Percentiles rank a stretch among this genome's conserved stretches.
Evolutionary conservation across 805 yeast genomes (phyloP).

Genomic region (Yarrowia hollandica): DNA sequence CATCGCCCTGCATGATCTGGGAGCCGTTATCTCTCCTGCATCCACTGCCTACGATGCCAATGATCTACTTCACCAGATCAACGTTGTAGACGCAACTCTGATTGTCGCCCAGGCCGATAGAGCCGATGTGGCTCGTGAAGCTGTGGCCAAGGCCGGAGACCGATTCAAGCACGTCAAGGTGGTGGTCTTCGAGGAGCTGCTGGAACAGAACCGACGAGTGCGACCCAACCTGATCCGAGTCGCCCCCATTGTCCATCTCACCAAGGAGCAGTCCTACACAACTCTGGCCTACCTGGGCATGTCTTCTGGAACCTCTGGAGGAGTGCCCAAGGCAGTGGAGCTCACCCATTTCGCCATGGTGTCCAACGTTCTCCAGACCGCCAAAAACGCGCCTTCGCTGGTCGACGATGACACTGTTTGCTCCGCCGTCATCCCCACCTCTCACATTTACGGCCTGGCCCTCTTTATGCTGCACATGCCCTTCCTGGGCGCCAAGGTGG

Average conservation of each 20-base stretch:
- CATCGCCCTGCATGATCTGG: conserved; percentile 18
- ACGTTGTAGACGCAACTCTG: conserved; percentile 29
- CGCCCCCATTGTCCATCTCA: conserved; percentile 11
- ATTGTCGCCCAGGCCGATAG: conserved; percentile 3
- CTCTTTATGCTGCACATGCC: conserved; percentile 35
- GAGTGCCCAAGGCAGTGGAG: conserved; percentile 74
- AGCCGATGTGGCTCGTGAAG: conserved; percentile 26
- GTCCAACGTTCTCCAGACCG: conserved; percentile 39
- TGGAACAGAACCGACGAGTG: conserved; percentile 12
- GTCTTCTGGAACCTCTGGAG: conserved; percentile 45
- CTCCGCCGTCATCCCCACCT: conserved; percentile 38
- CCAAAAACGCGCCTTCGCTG: conserved; percentile 43
- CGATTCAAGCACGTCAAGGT: conserved; percentile 4
- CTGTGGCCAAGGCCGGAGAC: conserved; percentile 51
- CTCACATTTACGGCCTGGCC: conserved; percentile 42
- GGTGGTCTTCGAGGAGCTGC: conserved; percentile 17
- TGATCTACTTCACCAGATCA: conserved; percentile 23
- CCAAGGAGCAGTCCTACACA: conserved; percentile 1
- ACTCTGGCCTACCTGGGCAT: conserved; percentile 39
- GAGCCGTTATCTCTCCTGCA: conserved; percentile 16
- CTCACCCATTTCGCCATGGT: conserved; percentile 58
- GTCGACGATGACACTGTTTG: conserved; percentile 47
- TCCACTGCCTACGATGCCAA: conserved; percentile 21
- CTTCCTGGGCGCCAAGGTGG: conserved; percentile 12
- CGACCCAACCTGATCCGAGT: conserved; percentile 16